Conservation (phyloP, 2,329 filamentous ascomycete species). For the Myrmaecium sp. region DNA sequence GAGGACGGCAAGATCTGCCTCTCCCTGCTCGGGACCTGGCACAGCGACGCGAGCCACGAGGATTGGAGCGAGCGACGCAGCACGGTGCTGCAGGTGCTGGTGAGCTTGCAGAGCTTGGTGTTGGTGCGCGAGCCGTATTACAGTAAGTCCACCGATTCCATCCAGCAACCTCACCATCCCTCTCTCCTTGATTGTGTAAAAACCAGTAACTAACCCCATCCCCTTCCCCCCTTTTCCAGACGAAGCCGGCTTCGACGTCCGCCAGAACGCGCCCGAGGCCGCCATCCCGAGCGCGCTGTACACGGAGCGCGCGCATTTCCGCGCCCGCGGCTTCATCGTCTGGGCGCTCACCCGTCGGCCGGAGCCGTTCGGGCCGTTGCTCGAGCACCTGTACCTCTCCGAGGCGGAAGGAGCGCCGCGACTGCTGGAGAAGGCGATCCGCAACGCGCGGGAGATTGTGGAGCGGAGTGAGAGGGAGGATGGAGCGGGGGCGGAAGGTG, state of each 20-base stretch:
- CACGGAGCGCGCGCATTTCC: slow-evolving; percentile 37
- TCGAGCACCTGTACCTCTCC: slow-evolving; percentile 34
- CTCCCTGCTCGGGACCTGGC: slow-evolving; percentile 42
- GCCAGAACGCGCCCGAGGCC: slow-evolving; percentile 29
- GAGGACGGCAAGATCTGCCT: slow-evolving; percentile 46
- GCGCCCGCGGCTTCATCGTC: slow-evolving; percentile 34
- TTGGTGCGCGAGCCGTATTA: slow-evolving; percentile 44
- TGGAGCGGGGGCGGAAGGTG: slow-evolving; percentile 7
- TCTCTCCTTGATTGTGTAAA: not conserved
- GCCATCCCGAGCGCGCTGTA: slow-evolving; percentile 31
- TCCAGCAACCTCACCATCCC: not conserved
- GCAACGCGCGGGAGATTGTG: slow-evolving; percentile 25
- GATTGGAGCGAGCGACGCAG: slow-evolving; percentile 35
- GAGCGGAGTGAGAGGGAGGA: slow-evolving; percentile 17
- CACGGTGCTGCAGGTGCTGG: slow-evolving; percentile 39
- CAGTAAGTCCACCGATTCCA: slow-evolving; percentile 22
- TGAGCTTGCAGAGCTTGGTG: slow-evolving; percentile 40
- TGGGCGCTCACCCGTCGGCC: slow-evolving; percentile 26
- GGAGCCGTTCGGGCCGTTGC: slow-evolving; percentile 31
- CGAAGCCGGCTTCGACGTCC: slow-evolving; percentile 43
- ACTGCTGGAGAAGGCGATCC: slow-evolving; percentile 28
- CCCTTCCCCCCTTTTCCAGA: slow-evolving; percentile 18
- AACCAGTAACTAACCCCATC: not conserved
- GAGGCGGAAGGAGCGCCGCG: slow-evolving; percentile 16
- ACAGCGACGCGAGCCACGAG: slow-evolving; percentile 33